Evolutionary conservation across 2,329 filamentous ascomycete genomes (phyloP).

Genomic region (Colletotrichum ledebouriae): DNA sequence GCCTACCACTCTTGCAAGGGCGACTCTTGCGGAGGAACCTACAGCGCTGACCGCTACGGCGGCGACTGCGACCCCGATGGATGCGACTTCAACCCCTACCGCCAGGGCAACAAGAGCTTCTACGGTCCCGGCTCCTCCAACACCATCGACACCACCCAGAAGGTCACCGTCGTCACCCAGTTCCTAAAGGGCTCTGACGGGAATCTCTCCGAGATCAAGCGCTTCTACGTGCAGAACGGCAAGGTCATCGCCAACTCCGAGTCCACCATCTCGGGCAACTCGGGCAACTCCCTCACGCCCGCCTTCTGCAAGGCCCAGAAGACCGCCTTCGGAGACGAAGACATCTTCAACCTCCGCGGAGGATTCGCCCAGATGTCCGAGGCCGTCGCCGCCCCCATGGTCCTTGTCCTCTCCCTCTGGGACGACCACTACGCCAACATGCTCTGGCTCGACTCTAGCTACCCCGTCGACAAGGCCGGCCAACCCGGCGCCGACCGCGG

Average conservation of each 20-base stretch:
- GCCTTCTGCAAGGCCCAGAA: slow-evolving; percentile 72
- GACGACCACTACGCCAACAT: slow-evolving; percentile 62
- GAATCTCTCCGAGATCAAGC: slow-evolving; percentile 70
- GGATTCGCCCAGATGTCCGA: slow-evolving; percentile 70
- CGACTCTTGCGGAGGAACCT: slow-evolving; percentile 66
- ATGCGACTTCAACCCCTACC: slow-evolving; percentile 79
- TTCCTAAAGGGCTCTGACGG: slow-evolving; percentile 66
- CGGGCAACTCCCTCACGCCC: slow-evolving; percentile 66
- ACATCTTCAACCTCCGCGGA: slow-evolving; percentile 68
- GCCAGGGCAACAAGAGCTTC: slow-evolving; percentile 73
- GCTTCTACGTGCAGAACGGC: slow-evolving; percentile 75
- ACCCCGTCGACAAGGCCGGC: slow-evolving; percentile 61
- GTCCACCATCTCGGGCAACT: slow-evolving; percentile 54
- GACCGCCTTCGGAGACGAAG: slow-evolving; percentile 65
- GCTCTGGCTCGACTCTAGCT: slow-evolving; percentile 79
- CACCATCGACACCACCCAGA: slow-evolving; percentile 70
- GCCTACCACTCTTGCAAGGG: slow-evolving; percentile 65
- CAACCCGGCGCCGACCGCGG: slow-evolving; percentile 66
- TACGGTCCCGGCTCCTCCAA: slow-evolving; percentile 68
- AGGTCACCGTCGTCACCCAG: slow-evolving; percentile 76
- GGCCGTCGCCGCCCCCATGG: slow-evolving; percentile 58
- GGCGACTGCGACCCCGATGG: slow-evolving; percentile 77
- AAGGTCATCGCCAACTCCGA: slow-evolving; percentile 68
- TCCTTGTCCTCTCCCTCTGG: slow-evolving; percentile 67
- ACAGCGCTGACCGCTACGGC: slow-evolving; percentile 66